These are phyloP conservation scores for Megacollybia platyphylla DNA, from an alignment of 1,284 basidiomycete genomes.

Conservation along the genomic window DNA sequence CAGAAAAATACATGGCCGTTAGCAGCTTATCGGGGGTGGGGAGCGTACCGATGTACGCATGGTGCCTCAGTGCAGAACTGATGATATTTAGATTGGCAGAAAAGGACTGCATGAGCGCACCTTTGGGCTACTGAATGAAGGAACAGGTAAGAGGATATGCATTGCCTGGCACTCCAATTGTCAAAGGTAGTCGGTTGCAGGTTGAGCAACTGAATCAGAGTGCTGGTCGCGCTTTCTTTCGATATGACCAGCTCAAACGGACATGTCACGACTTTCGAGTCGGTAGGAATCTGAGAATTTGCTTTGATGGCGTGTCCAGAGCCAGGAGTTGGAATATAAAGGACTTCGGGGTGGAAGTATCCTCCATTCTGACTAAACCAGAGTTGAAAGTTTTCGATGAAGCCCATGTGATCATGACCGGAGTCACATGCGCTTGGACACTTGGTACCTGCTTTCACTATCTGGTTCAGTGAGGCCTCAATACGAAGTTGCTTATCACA, in stretches of 20 bases:
- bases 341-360: slow-evolving; percentile 29
- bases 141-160: too few species aligned
- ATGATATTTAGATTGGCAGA: too few species aligned
- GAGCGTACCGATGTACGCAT: slow-evolving; percentile 55
- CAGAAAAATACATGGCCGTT: slow-evolving; percentile 70
- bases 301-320: slow-evolving; percentile 32
- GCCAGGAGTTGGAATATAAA: slow-evolving; percentile 24
- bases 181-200: slow-evolving; percentile 5
- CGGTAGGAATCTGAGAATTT: slow-evolving; percentile 27
- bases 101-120: too few species aligned
- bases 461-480: too few species aligned
- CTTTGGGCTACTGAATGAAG: too few species aligned
- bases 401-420: neutral
- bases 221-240: slow-evolving; percentile 28
- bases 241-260: slow-evolving; percentile 70
- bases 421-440: too few species aligned
- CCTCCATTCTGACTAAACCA: slow-evolving; percentile 43
- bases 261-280: slow-evolving; percentile 55
- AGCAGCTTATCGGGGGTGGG: slow-evolving; percentile 43
- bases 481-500: too few species aligned
- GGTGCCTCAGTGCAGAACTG: slow-evolving; percentile 19
- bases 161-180: too few species aligned
- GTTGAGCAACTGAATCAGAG: slow-evolving; percentile 28
- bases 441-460: too few species aligned
- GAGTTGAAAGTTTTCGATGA: slow-evolving; percentile 1